Evolutionary conservation across 208 protist genomes (phyloP), one percentile per base, ranked within the genome.

Genomic region (Novymonas esmeraldas): DNA sequence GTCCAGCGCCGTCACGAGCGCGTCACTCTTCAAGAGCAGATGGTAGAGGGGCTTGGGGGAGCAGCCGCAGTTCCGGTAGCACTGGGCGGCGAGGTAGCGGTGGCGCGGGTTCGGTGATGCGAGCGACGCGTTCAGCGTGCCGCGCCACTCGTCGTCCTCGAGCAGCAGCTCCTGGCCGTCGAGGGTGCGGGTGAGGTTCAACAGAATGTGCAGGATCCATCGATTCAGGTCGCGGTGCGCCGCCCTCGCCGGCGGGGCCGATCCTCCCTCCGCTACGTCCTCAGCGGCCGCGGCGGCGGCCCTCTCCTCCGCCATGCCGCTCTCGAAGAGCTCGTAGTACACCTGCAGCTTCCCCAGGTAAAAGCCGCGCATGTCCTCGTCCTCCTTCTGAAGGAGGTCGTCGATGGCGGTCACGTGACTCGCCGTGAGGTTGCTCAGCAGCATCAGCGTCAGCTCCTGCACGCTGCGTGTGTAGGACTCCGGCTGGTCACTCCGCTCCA

Each of bases 281-380:
- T 45, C 36, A 18, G n/a, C 34, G 14, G n/a, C 31, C 22, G 29
- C 16, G 14, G 29, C 51, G 7, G 11, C 48, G 6, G 18, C 54
- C 33, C 10, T 20, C 14, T 45, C 49, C 18, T 7, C 56, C 48
- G 75, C 79, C 34, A 54, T 63, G 2, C 45, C 54, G 26, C 26
- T 14, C 7, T 16, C 55, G 42, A 89, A 79, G 6, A 70, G 70
- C 20, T 76, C 73, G 70, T 87, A 89, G 62, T 84, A 81, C 14
- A 67, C 63, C 56, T 89, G 81, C 59, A 95, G 74, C 70, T 90
- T 93, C 18, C 76, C 73, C 2, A 95, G 57, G 38, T 92, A 93
- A 63, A 92, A 95, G 34, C 90, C 90, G 14, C 81, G 77, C 66
- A 95, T 83, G 57, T 93, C 90, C 62, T 87, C 90, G 55, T 95